Conservation (phyloP, 345 rosid genomes). For the Geranium brycei region DNA sequence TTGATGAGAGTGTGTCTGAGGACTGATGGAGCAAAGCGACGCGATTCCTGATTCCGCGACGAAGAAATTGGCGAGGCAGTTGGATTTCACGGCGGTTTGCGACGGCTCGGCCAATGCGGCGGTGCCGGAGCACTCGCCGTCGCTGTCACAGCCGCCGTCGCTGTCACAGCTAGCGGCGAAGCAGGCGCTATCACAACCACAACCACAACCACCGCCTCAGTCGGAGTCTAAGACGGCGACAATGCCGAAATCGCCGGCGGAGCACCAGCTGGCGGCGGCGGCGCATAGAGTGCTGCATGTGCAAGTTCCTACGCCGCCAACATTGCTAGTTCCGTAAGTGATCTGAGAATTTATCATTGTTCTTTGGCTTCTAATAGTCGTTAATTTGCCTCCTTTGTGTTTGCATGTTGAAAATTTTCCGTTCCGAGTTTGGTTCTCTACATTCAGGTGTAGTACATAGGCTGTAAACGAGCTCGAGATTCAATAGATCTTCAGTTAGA, state of each 20-base stretch:
- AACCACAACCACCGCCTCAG: slow-evolving; percentile 1
- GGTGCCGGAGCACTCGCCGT: neutral
- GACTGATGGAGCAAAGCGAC: slow-evolving; percentile 10
- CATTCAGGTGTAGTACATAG: no score
- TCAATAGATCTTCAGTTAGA: no score
- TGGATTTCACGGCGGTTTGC: slow-evolving; percentile 11
- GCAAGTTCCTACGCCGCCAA: slow-evolving; percentile 21
- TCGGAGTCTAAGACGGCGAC: slow-evolving; percentile 1
- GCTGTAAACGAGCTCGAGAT: no score
- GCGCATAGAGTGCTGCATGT: slow-evolving; percentile 1
- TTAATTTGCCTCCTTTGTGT: neutral
- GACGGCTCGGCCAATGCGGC: slow-evolving; percentile 7
- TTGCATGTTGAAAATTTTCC: neutral
- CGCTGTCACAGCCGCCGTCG: neutral
- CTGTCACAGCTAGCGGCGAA: neutral
- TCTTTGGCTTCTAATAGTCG: neutral
- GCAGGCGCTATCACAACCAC: neutral
- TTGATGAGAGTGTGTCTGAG: neutral
- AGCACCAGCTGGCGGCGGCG: neutral
- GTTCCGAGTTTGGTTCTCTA: neutral
- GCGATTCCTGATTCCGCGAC: slow-evolving; percentile 9
- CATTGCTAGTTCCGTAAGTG: slow-evolving; percentile 23
- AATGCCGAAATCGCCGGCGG: neutral
- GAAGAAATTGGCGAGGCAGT: slow-evolving; percentile 12
- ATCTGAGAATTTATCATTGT: neutral